phyloP scores from a whole-genome alignment of 164 flowering plant genomes.

The Protea cynaroides region DNA sequence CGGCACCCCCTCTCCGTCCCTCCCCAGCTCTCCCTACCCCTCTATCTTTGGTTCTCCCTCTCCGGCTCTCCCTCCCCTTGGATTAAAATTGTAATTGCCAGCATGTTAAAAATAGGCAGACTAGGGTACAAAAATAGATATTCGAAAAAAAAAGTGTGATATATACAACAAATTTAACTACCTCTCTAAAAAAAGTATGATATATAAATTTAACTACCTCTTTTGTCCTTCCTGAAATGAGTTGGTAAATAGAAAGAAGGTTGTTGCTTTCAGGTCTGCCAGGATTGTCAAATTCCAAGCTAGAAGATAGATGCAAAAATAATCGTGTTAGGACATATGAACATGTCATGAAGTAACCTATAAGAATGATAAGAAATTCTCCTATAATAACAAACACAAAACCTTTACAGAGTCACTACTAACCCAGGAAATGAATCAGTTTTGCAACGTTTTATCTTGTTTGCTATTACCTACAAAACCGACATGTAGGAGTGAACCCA shows the following conservation, averaged over 20 bases:
- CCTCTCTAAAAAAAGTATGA: not conserved
- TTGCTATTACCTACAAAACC: slow-evolving; percentile 57
- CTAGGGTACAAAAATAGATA: not conserved
- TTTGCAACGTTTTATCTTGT: slow-evolving; percentile 95
- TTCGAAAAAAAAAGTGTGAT: too few relatives aligned
- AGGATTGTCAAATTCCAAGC: slow-evolving; percentile 89
- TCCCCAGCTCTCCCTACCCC: too few relatives aligned
- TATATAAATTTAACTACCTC: slow-evolving; percentile 33
- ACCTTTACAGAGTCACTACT: slow-evolving; percentile 7
- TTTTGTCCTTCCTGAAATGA: slow-evolving; percentile 73
- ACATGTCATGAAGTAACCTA: not conserved
- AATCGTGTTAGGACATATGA: not conserved
- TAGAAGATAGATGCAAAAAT: slow-evolving; percentile 18
- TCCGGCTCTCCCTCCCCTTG: too few relatives aligned
- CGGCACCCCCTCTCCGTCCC: too few relatives aligned
- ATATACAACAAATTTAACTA: not conserved
- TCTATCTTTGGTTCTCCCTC: too few relatives aligned
- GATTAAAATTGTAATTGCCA: too few relatives aligned
- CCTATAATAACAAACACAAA: not conserved
- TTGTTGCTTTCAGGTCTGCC: slow-evolving; percentile 95
- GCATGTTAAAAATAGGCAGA: not conserved
- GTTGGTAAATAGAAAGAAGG: slow-evolving; percentile 89
- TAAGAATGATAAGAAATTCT: not conserved
- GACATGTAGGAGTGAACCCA: not conserved
- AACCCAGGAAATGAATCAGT: slow-evolving; percentile 90